Conservation (phyloP, 2,329 filamentous ascomycete genomes). For the Nemania sp. region DNA sequence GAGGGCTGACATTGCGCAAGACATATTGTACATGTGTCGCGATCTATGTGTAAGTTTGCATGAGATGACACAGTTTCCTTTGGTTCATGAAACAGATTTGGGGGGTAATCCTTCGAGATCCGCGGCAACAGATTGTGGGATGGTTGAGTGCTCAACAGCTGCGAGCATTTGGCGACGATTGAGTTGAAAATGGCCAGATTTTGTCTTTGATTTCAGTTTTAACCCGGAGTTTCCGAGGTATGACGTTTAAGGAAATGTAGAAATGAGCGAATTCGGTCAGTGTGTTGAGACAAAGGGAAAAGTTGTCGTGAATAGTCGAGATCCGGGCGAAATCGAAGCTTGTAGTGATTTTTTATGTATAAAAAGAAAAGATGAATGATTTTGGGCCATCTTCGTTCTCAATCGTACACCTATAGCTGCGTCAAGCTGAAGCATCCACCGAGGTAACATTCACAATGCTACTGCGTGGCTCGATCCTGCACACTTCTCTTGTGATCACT, state of each 20-base stretch:
- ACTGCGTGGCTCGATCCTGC: constrained; percentile 39
- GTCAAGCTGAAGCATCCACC: constrained; percentile 18
- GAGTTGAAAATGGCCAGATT: constrained; percentile 27
- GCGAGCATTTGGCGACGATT: constrained; percentile 19
- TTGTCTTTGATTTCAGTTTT: not conserved
- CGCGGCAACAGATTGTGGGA: not conserved
- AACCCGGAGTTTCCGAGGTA: constrained; percentile 14
- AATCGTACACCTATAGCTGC: constrained; percentile 18
- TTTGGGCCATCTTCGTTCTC: constrained; percentile 31
- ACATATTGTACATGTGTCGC: constrained; percentile 26
- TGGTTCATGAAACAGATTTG: not conserved
- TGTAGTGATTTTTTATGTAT: not conserved
- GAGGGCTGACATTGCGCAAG: constrained; percentile 13
- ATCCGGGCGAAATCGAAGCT: constrained; percentile 7
- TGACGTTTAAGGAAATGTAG: constrained; percentile 37
- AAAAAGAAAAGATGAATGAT: constrained; percentile 39
- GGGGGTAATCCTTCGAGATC: not conserved
- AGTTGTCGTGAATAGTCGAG: constrained; percentile 29
- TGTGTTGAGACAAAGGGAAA: constrained; percentile 34
- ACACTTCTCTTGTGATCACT: constrained; percentile 52
- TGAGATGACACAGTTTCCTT: constrained; percentile 4
- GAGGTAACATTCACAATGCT: constrained; percentile 14
- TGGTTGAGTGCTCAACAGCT: constrained; percentile 1
- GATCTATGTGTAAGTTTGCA: constrained; percentile 13
- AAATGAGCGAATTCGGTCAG: constrained; percentile 42